Evolutionary conservation across 177 flowering plant genomes (phyloP).

Genomic region (Vitis hybrid): DNA sequence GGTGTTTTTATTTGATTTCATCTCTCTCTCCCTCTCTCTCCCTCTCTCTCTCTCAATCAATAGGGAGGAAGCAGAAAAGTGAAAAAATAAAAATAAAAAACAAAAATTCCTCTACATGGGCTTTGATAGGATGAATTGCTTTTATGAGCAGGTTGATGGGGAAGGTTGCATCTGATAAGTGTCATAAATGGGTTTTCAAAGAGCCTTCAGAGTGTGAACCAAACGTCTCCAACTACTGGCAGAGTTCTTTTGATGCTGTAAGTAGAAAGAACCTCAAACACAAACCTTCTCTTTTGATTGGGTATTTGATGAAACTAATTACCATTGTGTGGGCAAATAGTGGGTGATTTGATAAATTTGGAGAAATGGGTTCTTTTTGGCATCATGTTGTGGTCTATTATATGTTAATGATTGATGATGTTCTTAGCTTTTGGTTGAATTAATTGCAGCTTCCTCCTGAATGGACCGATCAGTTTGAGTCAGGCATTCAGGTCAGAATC

Average conservation of each 20-base stretch:
- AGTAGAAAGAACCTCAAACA: conserved; percentile 16
- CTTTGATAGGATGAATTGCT: conserved; percentile 12
- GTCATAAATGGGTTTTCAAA: conserved; percentile 99
- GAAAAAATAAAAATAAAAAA: not conserved
- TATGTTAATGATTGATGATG: conserved; percentile 12
- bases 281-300: not conserved
- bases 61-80: not conserved
- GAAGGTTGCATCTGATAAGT: conserved; percentile 98
- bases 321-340: too few species aligned
- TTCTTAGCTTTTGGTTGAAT: conserved; percentile 13
- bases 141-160: conserved; percentile 87
- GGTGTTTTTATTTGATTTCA: conserved; percentile 37
- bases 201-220: conserved; percentile 95
- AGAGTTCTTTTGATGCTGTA: conserved; percentile 99
- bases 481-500: conserved; percentile 88
- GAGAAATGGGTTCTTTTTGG: not conserved
- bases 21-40: conserved; percentile 6
- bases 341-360: not conserved
- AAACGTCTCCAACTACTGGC: conserved; percentile 95
- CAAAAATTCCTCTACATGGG: not conserved
- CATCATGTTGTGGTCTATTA: not conserved
- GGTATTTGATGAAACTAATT: too few species aligned
- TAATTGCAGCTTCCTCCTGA: conserved; percentile 90
- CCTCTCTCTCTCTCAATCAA: conserved; percentile 2
- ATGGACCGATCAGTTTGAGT: conserved; percentile 99